phyloP scores from a whole-genome alignment of 2,329 filamentous ascomycete genomes.

The Aspergillus carbonarius region DNA sequence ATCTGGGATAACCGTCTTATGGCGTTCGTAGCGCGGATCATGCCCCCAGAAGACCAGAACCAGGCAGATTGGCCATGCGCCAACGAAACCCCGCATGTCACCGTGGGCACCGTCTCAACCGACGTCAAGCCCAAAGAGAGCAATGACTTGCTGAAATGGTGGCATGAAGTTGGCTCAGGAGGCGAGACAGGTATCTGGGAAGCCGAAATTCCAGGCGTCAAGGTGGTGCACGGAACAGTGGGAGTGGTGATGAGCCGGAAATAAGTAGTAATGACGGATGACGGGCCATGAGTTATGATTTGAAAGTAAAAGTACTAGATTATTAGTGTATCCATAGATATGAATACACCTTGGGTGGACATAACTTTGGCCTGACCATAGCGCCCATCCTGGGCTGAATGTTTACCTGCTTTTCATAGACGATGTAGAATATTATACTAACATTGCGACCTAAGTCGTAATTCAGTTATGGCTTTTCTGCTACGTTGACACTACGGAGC shows the following conservation, averaged over 20 bases:
- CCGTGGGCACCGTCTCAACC: slow-evolving; percentile 74
- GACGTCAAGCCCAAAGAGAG: slow-evolving; percentile 90
- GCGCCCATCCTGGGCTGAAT: too few relatives aligned
- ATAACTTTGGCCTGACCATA: too few relatives aligned
- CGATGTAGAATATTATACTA: too few relatives aligned
- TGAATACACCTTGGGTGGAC: not conserved
- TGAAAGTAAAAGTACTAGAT: not conserved
- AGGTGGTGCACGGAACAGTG: slow-evolving; percentile 57
- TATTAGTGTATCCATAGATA: not conserved
- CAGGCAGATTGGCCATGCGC: slow-evolving; percentile 62
- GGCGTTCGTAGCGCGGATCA: slow-evolving; percentile 79
- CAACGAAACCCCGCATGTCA: slow-evolving; percentile 83
- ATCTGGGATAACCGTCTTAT: slow-evolving; percentile 87
- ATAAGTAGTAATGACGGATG: not conserved
- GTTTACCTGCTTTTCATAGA: too few relatives aligned
- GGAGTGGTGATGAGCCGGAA: slow-evolving; percentile 48
- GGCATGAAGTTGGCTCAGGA: slow-evolving; percentile 63
- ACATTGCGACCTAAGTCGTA: too few relatives aligned
- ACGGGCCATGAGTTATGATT: slow-evolving; percentile 10
- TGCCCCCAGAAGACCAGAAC: slow-evolving; percentile 43
- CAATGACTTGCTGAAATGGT: slow-evolving; percentile 75
- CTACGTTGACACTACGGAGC: too few relatives aligned
- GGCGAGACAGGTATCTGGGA: slow-evolving; percentile 56
- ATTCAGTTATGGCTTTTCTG: too few relatives aligned
- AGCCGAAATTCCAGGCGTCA: slow-evolving; percentile 53